Percentiles rank a stretch among this genome's conserved stretches.
These are phyloP conservation scores for Solanum gracilifrons DNA, from an alignment of 257 asterid species.

Conservation along the genomic window DNA sequence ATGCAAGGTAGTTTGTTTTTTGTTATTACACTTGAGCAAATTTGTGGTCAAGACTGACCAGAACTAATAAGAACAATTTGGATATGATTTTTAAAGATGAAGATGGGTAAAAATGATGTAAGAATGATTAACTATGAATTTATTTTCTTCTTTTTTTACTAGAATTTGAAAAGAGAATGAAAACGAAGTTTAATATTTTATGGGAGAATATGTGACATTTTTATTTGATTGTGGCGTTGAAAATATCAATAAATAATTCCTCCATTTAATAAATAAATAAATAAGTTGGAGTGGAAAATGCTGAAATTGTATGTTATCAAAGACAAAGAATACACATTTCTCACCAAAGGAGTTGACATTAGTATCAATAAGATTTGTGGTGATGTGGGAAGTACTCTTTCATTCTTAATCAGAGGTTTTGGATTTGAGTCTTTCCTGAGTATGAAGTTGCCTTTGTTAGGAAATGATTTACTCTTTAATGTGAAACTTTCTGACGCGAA, in stretches of 20 bases:
- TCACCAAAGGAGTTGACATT: neutral
- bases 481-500: fast-evolving
- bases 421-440: too few species aligned
- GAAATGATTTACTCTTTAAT: too few species aligned
- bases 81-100: neutral
- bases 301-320: neutral
- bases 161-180: neutral
- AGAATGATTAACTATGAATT: neutral
- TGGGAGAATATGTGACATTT: neutral
- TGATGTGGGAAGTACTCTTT: too few species aligned
- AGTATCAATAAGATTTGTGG: neutral
- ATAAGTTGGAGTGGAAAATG: neutral
- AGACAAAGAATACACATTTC: neutral
- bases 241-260: neutral
- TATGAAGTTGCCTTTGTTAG: too few species aligned
- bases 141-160: neutral
- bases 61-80: neutral
- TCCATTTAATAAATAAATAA: neutral
- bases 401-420: too few species aligned
- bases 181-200: neutral
- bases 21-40: neutral
- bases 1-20: neutral
- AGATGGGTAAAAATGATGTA: neutral
- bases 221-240: neutral
- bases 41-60: neutral